These are phyloP conservation scores for Dunaliella primolecta DNA, from an alignment of 139 green algal genomes.

Conservation along the genomic window DNA sequence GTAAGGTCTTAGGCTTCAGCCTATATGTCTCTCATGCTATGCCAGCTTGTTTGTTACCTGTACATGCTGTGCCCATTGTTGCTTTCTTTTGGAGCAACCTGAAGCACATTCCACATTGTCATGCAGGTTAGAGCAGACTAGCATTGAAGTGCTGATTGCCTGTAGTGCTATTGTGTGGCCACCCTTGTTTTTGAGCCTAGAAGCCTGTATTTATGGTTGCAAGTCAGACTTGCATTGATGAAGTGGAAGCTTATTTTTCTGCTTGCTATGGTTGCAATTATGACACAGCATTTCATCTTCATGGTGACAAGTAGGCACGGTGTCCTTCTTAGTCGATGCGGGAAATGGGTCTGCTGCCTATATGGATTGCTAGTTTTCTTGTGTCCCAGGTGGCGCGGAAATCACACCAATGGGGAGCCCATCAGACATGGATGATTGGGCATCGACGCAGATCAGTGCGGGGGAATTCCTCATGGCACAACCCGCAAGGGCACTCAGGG, in stretches of 20 bases:
- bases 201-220: too few relatives aligned
- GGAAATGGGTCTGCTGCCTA: neutral
- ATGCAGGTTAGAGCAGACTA: too few relatives aligned
- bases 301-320: neutral
- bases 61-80: neutral
- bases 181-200: too few relatives aligned
- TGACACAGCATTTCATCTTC: slow-evolving; percentile 19
- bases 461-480: neutral
- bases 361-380: neutral
- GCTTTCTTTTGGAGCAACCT: too few relatives aligned
- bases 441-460: neutral
- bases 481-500: neutral
- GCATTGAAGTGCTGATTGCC: too few relatives aligned
- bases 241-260: too few relatives aligned
- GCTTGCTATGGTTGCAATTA: slow-evolving; percentile 17
- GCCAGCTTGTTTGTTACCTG: neutral
- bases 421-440: neutral
- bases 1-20: neutral
- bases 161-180: too few relatives aligned
- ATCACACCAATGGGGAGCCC: neutral
- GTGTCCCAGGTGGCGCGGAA: neutral
- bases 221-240: too few relatives aligned
- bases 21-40: neutral
- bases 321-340: neutral
- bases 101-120: too few relatives aligned